Evolutionary conservation across 225 moss, liverwort and hornwort species (phyloP), one percentile per base, ranked within the genome.

Genomic region (Lunularia cruciata): DNA sequence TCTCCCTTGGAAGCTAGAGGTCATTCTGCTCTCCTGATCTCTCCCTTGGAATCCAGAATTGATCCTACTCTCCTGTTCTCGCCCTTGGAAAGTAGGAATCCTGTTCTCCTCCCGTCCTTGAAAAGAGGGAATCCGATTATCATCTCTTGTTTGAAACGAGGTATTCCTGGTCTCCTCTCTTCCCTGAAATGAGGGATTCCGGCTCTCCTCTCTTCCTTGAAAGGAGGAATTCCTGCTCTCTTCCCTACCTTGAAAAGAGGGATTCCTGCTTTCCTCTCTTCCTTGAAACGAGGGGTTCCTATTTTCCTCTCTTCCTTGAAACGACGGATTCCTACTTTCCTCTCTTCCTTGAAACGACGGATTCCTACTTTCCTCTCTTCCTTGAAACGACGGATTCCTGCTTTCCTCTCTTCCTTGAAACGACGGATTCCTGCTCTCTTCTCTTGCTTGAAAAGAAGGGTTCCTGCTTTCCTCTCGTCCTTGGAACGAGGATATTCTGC

Each of bases 121-220:
- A 38, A 37, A 68, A 26, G 20, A 20, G 40, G 68, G 34, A 37
- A 36, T 68, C 47, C 69, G n/a, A 56, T 38, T 69, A 10, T 69
- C 69, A 26, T 69, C 69, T 69, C 69, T 38, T 69, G 14, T 23
- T 27, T 55, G 56, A 37, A 55, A 55, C 40, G 55, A 55, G 30
- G 55, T 30, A 20, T 55, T 69, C 22, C 69, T 55, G 54, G 3
- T 69, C 42, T 69, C 69, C 0, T 69, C 69, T 55, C 69, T 55
- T 39, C 38, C 54, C 63, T 71, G 75, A 61, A 70, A 72, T 49
- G 69, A 58, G 47, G 69, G 82, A 15, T 39, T 79, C 81, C 81
- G 83, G 59, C 78, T 84, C 47, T 88, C 87, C 27, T 92, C 92
- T 73, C 85, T 78, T 72, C 88, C 87, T 32, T 86, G 84, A 67